These are phyloP conservation scores for Primulina eburnea DNA, from an alignment of 257 asterid genomes.

Conservation along the genomic window DNA sequence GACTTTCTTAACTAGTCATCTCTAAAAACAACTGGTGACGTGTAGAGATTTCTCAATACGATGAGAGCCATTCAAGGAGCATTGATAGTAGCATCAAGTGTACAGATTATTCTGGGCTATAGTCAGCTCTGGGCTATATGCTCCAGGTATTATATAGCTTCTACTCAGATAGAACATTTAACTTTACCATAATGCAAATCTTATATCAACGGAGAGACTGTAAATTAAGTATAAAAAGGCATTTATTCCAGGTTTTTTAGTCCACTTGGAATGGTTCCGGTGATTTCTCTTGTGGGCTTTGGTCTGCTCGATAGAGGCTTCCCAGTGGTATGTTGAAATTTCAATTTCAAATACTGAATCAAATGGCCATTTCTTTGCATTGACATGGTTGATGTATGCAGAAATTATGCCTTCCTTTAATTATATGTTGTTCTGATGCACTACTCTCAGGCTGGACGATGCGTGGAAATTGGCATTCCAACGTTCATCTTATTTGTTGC, in stretches of 20 bases:
- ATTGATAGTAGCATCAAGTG: conserved; percentile 87
- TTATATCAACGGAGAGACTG: background rate
- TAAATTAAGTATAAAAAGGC: background rate
- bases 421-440: conserved; percentile 13
- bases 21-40: conserved; percentile 1
- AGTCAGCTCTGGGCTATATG: conserved; percentile 99
- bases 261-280: conserved; percentile 99
- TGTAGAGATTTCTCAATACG: conserved; percentile 73
- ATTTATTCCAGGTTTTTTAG: conserved; percentile 74
- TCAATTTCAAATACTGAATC: background rate
- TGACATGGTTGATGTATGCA: background rate
- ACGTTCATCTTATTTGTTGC: conserved; percentile 80
- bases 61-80: conserved; percentile 97
- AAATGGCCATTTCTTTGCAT: background rate
- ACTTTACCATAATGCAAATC: background rate
- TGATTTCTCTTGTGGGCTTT: conserved; percentile 77
- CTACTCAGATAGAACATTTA: background rate
- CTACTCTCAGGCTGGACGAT: conserved; percentile 68
- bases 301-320: conserved; percentile 92
- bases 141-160: conserved; percentile 56
- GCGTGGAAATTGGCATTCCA: conserved; percentile 93
- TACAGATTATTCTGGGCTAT: conserved; percentile 89
- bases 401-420: conserved; percentile 20
- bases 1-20: background rate
- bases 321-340: conserved; percentile 62